Percentiles rank a stretch among this genome's conserved stretches.
phyloP scores from a whole-genome alignment of 495 filamentous ascomycete species.

The Pyrenula massariospora region DNA sequence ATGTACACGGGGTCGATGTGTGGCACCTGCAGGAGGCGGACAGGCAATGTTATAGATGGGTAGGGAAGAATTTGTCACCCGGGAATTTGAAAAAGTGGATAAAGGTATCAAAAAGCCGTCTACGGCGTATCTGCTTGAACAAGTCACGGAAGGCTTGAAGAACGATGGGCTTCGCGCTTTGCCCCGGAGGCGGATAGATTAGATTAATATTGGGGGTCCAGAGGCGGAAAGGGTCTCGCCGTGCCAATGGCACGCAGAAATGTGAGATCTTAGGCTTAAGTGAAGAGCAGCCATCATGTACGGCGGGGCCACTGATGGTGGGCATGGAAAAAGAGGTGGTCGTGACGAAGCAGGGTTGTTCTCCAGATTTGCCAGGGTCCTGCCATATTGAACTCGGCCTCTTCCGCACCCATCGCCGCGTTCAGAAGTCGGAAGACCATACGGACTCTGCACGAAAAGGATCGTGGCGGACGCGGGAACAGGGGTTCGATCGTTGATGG shows the following conservation, averaged over 20 bases:
- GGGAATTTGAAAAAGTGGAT: neutral
- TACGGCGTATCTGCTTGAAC: neutral
- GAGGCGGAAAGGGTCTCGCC: neutral
- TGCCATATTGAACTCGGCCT: neutral
- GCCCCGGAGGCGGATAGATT: neutral
- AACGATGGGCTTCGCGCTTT: neutral
- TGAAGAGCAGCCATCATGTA: neutral
- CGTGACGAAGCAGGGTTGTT: neutral
- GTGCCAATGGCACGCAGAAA: neutral
- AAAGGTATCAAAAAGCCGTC: neutral
- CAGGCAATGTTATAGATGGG: neutral
- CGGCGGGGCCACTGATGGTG: neutral
- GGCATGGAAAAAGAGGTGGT: neutral
- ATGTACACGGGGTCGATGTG: no score
- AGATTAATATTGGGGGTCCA: neutral
- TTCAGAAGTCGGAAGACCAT: neutral
- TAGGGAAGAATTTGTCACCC: neutral
- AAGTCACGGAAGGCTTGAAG: neutral
- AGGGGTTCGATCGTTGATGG: neutral
- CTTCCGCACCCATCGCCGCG: neutral
- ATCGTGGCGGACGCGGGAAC: neutral
- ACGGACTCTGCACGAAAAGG: neutral
- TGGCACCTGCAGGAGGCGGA: no score
- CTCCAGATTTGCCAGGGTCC: neutral
- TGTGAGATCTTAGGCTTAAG: neutral